Conservation (phyloP, 495 filamentous ascomycete genomes). For the Podospora pseudopauciseta region DNA sequence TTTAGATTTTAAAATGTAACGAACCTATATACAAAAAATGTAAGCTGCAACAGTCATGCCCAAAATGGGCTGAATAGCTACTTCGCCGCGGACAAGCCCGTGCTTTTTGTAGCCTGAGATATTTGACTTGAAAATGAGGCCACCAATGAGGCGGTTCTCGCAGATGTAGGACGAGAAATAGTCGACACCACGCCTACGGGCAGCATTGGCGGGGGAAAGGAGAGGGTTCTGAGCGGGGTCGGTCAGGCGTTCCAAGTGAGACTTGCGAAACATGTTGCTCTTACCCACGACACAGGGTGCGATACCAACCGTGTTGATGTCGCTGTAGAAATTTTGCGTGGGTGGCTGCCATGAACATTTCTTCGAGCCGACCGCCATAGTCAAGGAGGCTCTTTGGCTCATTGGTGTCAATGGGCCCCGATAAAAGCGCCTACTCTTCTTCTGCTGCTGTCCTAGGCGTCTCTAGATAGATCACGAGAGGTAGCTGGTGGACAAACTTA, state of each 20-base stretch:
- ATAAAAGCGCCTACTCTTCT: slow-evolving; percentile 21
- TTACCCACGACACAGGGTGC: slow-evolving; percentile 96
- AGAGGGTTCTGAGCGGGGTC: slow-evolving; percentile 44
- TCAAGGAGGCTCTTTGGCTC: slow-evolving; percentile 19
- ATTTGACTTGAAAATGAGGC: slow-evolving; percentile 72
- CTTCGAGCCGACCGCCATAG: slow-evolving; percentile 77
- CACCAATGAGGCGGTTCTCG: slow-evolving; percentile 96
- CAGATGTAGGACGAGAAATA: slow-evolving; percentile 96
- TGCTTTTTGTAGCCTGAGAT: slow-evolving; percentile 69
- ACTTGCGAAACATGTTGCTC: slow-evolving; percentile 95
- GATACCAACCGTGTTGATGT: slow-evolving; percentile 88
- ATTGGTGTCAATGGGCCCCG: not conserved
- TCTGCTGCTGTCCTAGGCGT: slow-evolving; percentile 30
- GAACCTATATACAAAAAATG: too few relatives aligned
- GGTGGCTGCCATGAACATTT: slow-evolving; percentile 90
- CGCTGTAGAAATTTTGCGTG: slow-evolving; percentile 97
- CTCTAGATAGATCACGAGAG: slow-evolving; percentile 73
- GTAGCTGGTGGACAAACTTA: slow-evolving; percentile 96
- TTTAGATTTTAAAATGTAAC: too few relatives aligned
- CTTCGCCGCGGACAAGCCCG: slow-evolving; percentile 74
- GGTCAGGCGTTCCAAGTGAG: slow-evolving; percentile 83
- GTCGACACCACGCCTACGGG: slow-evolving; percentile 67
- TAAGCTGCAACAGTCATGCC: slow-evolving; percentile 72
- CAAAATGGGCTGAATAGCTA: slow-evolving; percentile 85
- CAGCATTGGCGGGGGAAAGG: slow-evolving; percentile 42